Percentiles rank a stretch among this genome's conserved stretches.
Evolutionary conservation across 78 protist genomes (phyloP).

Genomic region (Dictyostelium brefeldianum): DNA sequence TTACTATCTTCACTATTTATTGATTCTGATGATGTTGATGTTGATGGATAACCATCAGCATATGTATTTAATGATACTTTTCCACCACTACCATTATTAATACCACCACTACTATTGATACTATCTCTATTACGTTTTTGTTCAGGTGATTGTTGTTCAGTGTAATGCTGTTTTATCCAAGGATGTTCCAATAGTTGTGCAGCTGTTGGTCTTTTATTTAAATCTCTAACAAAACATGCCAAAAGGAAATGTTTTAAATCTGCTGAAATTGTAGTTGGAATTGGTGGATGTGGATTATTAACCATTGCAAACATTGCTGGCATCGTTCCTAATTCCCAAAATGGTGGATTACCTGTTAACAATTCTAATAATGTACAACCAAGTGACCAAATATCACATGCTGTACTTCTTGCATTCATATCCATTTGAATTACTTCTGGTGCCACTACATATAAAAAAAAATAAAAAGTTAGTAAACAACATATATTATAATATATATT

Average conservation of each 20-base stretch:
- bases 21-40: too few species aligned
- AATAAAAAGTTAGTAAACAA: too few species aligned
- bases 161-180: constrained; percentile 53
- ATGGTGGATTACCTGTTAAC: constrained; percentile 91
- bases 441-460: constrained; percentile 91
- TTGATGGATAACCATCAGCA: neutral
- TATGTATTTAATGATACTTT: neutral
- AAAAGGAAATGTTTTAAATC: constrained; percentile 63
- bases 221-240: constrained; percentile 68
- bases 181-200: constrained; percentile 71
- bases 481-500: constrained; percentile 10
- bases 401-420: constrained; percentile 77
- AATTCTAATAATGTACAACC: constrained; percentile 90
- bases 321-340: constrained; percentile 96
- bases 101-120: neutral
- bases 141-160: neutral
- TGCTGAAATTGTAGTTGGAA: constrained; percentile 46
- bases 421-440: constrained; percentile 97
- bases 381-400: constrained; percentile 89
- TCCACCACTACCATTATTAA: neutral
- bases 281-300: constrained; percentile 68
- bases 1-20: neutral
- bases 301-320: constrained; percentile 98
- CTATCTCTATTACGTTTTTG: neutral
- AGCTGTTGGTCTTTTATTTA: constrained; percentile 72